Base-by-base conservation (phyloP, 345 rosid genomes). In the Conringia planisiliqua region DNA sequence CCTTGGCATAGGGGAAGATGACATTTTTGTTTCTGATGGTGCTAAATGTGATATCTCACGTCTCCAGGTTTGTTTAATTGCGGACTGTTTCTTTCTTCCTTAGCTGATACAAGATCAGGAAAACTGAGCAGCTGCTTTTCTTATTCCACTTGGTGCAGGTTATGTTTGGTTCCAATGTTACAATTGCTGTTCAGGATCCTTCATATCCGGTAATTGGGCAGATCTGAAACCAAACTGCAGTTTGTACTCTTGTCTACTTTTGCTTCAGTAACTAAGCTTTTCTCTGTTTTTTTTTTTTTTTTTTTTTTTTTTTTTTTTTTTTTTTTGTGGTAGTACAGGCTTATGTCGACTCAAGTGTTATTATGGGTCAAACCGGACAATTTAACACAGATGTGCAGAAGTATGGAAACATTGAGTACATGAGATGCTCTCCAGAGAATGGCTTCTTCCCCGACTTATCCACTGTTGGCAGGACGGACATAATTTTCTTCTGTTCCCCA, bases 11-110 rank as follows among this genome's bases (percentile, higher is more conserved):
- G 90, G 78, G 64, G 97, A 88, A 18, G 92, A 74, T 60, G 98
- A 95, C 76, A 82, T 95, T 62, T 95, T 95, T 82, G 99, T 95
- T 62, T 95, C 98, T 63, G 98, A 95, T 84, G 99, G 98, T 85
- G 99, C 99, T 65, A 92, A 95, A 74, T 90, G 97, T 76, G 97
- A 95, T 61, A 95, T 92, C 71, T 86, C 96, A 36, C 97, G 99
- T 30, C 99, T 95, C 61, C 98, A 95, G 99, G 99, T 95, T 48
- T 77, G 74, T 30, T 60, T 59, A 10, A 6, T 5, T 17, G 1
- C 29, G 27, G 14, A 36, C 0, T 50, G 1, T 16, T 39, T 57
- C 36, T 24, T 50, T n/a, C n/a, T n/a, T n/a, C 27, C 7, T 7
- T 66, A 11, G 1, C 16, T 62, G 2, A 13, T 51, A 52, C 33